Base-by-base conservation (phyloP, 2,329 filamentous ascomycete species). In the Aspergillus sp. region DNA sequence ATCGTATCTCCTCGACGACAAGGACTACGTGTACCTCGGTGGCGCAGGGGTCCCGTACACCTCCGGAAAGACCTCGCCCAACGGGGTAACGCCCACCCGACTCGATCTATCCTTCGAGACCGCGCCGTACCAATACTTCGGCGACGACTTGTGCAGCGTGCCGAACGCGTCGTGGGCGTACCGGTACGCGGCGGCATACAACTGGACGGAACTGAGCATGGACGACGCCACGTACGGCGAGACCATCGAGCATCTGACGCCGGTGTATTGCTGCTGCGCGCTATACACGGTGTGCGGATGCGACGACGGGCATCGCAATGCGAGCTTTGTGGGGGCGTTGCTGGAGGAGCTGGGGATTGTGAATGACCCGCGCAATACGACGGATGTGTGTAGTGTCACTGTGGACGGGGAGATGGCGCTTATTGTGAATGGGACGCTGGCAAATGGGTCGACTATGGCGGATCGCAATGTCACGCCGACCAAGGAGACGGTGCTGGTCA, bases 381-480 rank as follows among this genome's bases (percentile, higher is more conserved):
- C 44, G 3, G 32, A 19, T 7, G 23, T 43, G 2, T 52, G 50
- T 11, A 52, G 25, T 20, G 45, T 52, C 11, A 32, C 23, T 5
- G 11, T 52, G 10, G 43, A 51, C 17, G 50, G 45, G 20, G 38
- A 7, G 3, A 42, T 41, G 5, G 45, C 44, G 1, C 20, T 52
- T 3, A 14, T 52, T 7, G 25, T 52, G 17, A 32, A 52, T 36
- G 50, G 50, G 3, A 45, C 44, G 44, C n/a, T 52, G 29, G 36
- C 32, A 5, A 48, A 52, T 43, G 50, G 50, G 5, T 52, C 50
- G 29, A 52, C 50, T 20, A 52, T 47, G 25, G 50, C 44, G 7
- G 50, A 52, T 17, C 17, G 32, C 4, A 17, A 31, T 11, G 36
- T 31, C 5, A 11, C 29, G 23, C 44, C 44, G 20, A 45, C n/a